Base-by-base conservation (phyloP, 345 rosid genomes). In the Salix suchowensis region DNA sequence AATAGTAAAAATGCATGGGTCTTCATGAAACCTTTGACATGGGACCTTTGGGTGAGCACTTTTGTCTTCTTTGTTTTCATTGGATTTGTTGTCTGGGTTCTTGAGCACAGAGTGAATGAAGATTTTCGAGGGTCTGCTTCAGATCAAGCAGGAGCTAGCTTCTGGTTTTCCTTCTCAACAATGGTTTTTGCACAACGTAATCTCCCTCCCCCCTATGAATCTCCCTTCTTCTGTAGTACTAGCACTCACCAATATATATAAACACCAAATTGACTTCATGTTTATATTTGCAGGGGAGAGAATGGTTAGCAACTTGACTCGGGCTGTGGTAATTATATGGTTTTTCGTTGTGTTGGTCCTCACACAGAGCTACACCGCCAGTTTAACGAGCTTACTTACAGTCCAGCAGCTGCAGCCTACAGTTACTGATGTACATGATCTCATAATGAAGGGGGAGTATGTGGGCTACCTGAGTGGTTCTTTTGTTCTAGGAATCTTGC, bases 91-190 rank as follows among this genome's bases (percentile, higher is more conserved):
- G 84, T 94, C 10, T 92, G 97, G 98, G 69, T 87, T 18, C 89
- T 94, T 24, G 94, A 94, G 70, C 94, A 90, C 30, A 81, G 88
- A 67, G 78, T 89, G 8, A 92, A 91, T 69, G 78, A 85, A 54
- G 97, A 91, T 52, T 92, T 92, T n/a, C 74, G 79, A 0, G 98
- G 97, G 21, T 89, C 89, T 1, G 58, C 73, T 67, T 36, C 37
- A 0, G 55, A 88, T 73, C 94, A 91, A 79, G 78, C 75, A 9
- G 88, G 92, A 48, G 86, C 89, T 0, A 80, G 86, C 74, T 15
- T 92, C 65, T 92, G 94, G 92, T 94, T 91, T 72, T 88, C 98
- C 61, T 92, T 93, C 88, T 87, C 96, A 0, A 91, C 86, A 50
- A 78, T 92, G 85, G 88, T 86, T n/a, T 89, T 88, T 65, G 88